These are phyloP conservation scores for Phytophthora chlamydospora DNA, from an alignment of 352 stramenopile species.

Conservation along the genomic window DNA sequence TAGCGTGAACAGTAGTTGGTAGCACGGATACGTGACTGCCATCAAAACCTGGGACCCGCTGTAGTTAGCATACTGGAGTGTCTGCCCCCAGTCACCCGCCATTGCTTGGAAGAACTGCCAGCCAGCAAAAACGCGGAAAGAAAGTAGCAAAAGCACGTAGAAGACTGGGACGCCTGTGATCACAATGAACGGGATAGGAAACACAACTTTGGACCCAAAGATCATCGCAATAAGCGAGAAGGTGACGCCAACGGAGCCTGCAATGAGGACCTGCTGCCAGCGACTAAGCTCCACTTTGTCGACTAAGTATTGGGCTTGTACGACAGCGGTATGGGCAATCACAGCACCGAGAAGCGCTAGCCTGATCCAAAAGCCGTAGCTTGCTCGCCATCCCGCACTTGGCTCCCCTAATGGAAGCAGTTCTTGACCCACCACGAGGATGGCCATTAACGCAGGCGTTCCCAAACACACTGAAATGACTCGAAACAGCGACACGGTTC, in stretches of 20 bases:
- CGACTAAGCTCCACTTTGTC: background rate
- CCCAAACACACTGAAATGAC: slow-evolving; percentile 6
- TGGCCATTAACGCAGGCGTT: background rate
- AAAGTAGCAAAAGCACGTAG: slow-evolving; percentile 7
- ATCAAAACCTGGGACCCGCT: slow-evolving; percentile 5
- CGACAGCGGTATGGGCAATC: background rate
- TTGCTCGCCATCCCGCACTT: background rate
- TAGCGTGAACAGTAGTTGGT: slow-evolving; percentile 8
- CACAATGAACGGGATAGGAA: slow-evolving; percentile 20
- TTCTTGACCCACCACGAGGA: slow-evolving; percentile 6
- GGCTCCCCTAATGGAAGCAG: slow-evolving; percentile 15
- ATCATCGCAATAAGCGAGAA: slow-evolving; percentile 1
- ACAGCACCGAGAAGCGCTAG: background rate
- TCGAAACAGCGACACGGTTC: too few species aligned
- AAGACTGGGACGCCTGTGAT: slow-evolving; percentile 4
- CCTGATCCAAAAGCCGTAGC: slow-evolving; percentile 17
- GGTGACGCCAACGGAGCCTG: background rate
- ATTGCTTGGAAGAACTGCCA: slow-evolving; percentile 3
- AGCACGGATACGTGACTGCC: slow-evolving; percentile 10
- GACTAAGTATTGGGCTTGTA: slow-evolving; percentile 4
- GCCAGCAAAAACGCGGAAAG: slow-evolving; percentile 6
- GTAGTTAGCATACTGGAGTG: background rate
- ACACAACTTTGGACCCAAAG: background rate
- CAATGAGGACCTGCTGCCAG: background rate
- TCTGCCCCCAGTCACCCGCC: background rate